These are phyloP conservation scores for Thelephora aurantiotincta DNA, from an alignment of 768 basidiomycete genomes.

Conservation along the genomic window DNA sequence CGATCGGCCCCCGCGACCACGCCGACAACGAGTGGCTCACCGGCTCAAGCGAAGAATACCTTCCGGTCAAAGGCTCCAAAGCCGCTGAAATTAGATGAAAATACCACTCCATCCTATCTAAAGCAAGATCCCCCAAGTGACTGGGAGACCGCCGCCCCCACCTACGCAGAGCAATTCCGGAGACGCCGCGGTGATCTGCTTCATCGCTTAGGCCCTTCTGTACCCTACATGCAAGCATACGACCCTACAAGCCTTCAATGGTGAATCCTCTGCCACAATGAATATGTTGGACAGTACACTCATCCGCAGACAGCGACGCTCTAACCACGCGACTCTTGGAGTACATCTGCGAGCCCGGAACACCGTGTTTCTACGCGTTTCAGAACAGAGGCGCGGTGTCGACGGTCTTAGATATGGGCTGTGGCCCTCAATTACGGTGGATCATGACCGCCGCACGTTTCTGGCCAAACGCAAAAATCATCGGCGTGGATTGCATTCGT, in stretches of 20 bases:
- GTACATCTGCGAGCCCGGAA: constrained; percentile 35
- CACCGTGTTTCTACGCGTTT: constrained; percentile 47
- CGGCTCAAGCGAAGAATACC: too few species aligned
- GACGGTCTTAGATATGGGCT: constrained; percentile 60
- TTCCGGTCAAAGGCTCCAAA: too few species aligned
- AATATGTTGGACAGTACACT: constrained; percentile 4
- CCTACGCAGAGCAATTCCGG: too few species aligned
- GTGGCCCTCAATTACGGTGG: constrained; percentile 56
- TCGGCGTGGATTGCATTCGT: constrained; percentile 51
- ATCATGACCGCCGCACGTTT: constrained; percentile 38
- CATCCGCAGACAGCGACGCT: constrained; percentile 34
- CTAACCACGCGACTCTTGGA: constrained; percentile 35
- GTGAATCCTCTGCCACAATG: constrained; percentile 22
- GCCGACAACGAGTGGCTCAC: too few species aligned
- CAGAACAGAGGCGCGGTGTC: constrained; percentile 31
- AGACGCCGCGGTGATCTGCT: too few species aligned
- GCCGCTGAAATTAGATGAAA: too few species aligned
- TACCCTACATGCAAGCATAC: constrained; percentile 57
- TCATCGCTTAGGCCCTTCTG: too few species aligned
- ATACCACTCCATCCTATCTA: too few species aligned
- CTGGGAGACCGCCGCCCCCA: too few species aligned
- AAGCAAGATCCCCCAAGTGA: too few species aligned
- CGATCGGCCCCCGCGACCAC: too few species aligned
- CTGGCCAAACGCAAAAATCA: constrained; percentile 50
- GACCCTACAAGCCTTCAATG: constrained; percentile 41